Evolutionary conservation across 805 yeast species (phyloP), one percentile per base, ranked within the genome.

Genomic region (Dipodascus albidus): DNA sequence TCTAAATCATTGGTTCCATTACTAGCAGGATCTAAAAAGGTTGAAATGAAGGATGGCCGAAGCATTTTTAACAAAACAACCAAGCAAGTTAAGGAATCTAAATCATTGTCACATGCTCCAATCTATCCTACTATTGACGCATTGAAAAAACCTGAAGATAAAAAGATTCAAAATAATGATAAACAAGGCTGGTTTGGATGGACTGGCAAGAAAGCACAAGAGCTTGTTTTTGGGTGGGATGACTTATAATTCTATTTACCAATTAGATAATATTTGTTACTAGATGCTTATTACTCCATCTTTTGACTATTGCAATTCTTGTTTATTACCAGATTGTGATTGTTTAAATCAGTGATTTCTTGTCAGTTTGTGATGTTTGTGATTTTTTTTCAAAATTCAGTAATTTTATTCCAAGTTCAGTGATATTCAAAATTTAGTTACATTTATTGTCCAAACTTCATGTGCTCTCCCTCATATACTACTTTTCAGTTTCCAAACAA

Each of bases 181-280:
- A 52, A 47, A 33, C 58, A 54, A 31, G 60, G 67, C 23, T 69
- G 71, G 72, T 58, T 59, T 22, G 59, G 62, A 20, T 63, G 69
- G 64, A 57, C 66, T 3, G 54, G 64, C 6, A 57, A 59, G 50
- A 53, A 59, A 35, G 71, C 77, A 2, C 74, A 72, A 56, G 77
- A 77, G 59, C 66, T 78, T 67, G 62, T 78, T 38, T 78, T 79
- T 61, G 82, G 82, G 1, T 78, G 81, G 80, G 80, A 77, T 50
- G 78, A 77, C 54, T 59, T 74, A 22, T 47, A 47, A 38, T 3
- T n/a, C 6, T 38, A 17, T 38, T 38, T 4, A 31, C n/a, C n/a
- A n/a, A n/a, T n/a, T n/a, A n/a, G n/a, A n/a, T n/a, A n/a, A n/a
- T n/a, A n/a, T n/a, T n/a, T n/a, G n/a, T n/a, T n/a, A n/a, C n/a